These are phyloP conservation scores for Malbranchea zuffiana DNA, from an alignment of 2,329 filamentous ascomycete species.

Conservation along the genomic window DNA sequence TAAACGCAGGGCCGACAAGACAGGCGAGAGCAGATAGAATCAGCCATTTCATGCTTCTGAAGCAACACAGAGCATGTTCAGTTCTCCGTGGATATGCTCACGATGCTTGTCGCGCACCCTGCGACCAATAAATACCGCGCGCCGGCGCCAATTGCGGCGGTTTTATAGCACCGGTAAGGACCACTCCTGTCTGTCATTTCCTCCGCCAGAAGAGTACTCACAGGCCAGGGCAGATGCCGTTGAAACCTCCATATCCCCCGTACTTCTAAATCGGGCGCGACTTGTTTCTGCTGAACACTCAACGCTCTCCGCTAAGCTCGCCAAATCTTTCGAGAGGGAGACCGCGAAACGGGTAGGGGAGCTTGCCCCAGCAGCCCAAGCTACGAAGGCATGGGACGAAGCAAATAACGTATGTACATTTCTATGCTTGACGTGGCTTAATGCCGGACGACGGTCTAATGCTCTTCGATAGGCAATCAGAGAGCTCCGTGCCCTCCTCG, in stretches of 20 bases:
- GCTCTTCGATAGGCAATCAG: conserved; percentile 37
- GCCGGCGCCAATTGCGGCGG: conserved; percentile 17
- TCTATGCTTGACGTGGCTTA: not conserved
- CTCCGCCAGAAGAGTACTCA: not conserved
- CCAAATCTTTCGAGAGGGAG: conserved; percentile 44
- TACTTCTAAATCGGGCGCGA: conserved; percentile 46
- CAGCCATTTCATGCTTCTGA: not conserved
- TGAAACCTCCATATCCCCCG: conserved; percentile 37
- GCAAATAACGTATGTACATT: conserved; percentile 41
- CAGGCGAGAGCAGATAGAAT: not conserved
- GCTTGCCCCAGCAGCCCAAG: conserved; percentile 41
- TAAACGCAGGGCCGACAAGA: too few species aligned
- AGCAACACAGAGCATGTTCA: conserved; percentile 27
- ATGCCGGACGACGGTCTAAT: conserved; percentile 7
- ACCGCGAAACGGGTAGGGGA: conserved; percentile 50
- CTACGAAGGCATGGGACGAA: conserved; percentile 47
- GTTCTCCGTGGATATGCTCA: conserved; percentile 37
- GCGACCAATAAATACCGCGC: conserved; percentile 23
- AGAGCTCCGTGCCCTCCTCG: conserved; percentile 67
- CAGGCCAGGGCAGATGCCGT: not conserved
- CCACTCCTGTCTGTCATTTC: not conserved
- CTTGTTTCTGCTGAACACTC: conserved; percentile 46
- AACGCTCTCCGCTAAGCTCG: conserved; percentile 42
- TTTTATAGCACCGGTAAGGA: conserved; percentile 24
- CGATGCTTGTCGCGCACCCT: conserved; percentile 34